Evolutionary conservation across 495 filamentous ascomycete species (phyloP), one percentile per base, ranked within the genome.

Genomic region (Neurospora sp.): DNA sequence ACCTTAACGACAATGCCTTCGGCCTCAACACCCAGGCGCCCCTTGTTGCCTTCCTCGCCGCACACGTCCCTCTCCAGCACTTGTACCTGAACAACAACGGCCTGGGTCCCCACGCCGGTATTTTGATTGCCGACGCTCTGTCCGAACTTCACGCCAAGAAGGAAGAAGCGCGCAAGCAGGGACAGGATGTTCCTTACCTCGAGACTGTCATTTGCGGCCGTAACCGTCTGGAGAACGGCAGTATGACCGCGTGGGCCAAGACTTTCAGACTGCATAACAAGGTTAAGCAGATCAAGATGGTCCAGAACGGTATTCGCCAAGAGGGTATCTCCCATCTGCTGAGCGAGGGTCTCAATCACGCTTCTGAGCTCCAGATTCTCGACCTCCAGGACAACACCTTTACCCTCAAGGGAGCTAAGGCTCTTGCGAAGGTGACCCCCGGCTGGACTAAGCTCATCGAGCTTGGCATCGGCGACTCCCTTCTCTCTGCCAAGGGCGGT

Each of bases 321-420:
- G 93, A 98, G 83, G 96, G 96, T 73, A 93, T 97, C 77, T 88
- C 89, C 71, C 84, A 88, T 75, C 82, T 99, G 69, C 79, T 99
- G 69, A 89, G 87, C 73, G 85, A 94, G 69, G 96, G 96, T 74
- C 85, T 99, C 48, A 84, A 87, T 70, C 86, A 91, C 75, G 88
- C 91, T 40, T 84, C 79, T 27, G 83, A 83, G 41, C 85, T 99
- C 42, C 82, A 89, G 80, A 86, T 93, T 59, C 81, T 98, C 42
- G 96, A 99, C 86, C 82, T 99, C 76, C 94, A 99, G 83, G 96
- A 99, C 80, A 99, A 99, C 82, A 98, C 96, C 12, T 98, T 98
- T 79, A 98, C 96, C 9, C 76, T 90, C 41, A 83, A 86, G 72
- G 96, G 94, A 9, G 93, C 94, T 5, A 89, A 84, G 76, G 94